Percentiles rank a stretch among this genome's conserved stretches.
Conservation (phyloP, 2,329 filamentous ascomycete genomes). For the Talaromyces albobiverticillius region DNA sequence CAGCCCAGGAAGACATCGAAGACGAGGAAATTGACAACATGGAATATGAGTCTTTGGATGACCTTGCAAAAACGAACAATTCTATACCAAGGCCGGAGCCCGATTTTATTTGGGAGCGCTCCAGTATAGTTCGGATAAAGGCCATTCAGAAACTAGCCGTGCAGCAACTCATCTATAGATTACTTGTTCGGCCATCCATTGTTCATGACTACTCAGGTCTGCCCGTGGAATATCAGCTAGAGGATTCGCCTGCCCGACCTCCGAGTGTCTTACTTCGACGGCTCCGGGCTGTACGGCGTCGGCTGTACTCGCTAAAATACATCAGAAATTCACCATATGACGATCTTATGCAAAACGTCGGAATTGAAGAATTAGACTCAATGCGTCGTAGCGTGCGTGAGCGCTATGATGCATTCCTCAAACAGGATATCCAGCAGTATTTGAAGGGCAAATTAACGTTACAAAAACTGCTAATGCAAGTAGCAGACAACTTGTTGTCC, state of each 20-base stretch:
- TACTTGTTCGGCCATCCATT: slow-evolving; percentile 37
- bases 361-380: slow-evolving; percentile 16
- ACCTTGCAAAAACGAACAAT: slow-evolving; percentile 15
- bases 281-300: slow-evolving; percentile 29
- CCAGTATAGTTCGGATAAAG: slow-evolving; percentile 31
- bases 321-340: slow-evolving; percentile 24
- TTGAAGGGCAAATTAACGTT: slow-evolving; percentile 29
- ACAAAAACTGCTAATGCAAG: slow-evolving; percentile 32
- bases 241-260: slow-evolving; percentile 29
- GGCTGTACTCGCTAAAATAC: slow-evolving; percentile 30
- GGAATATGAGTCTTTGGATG: slow-evolving; percentile 11
- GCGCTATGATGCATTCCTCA: slow-evolving; percentile 28
- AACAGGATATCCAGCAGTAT: slow-evolving; percentile 28
- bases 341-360: slow-evolving; percentile 27
- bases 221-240: slow-evolving; percentile 29
- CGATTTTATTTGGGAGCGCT: slow-evolving; percentile 24
- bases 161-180: slow-evolving; percentile 37
- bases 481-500: slow-evolving; percentile 34
- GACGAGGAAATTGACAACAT: not conserved
- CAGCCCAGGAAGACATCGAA: not conserved
- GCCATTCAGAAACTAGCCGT: slow-evolving; percentile 39
- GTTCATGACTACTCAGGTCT: slow-evolving; percentile 37
- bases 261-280: slow-evolving; percentile 31
- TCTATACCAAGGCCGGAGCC: slow-evolving; percentile 7
- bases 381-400: slow-evolving; percentile 21